Evolutionary conservation across 176 grass and related monocot genomes (phyloP).

Genomic region (Bromus sterilis): DNA sequence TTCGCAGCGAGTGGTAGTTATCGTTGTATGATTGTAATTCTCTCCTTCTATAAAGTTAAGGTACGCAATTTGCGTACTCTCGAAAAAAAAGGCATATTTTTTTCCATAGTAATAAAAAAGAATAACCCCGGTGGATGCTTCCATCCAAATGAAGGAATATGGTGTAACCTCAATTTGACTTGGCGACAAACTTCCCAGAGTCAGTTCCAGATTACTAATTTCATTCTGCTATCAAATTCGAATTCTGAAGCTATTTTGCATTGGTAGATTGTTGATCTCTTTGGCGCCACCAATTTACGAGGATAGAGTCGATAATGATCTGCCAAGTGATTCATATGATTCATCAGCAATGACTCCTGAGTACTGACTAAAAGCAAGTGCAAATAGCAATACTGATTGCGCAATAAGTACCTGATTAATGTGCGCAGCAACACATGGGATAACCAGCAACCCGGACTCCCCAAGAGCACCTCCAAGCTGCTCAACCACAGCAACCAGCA

Average conservation of each 20-base stretch:
- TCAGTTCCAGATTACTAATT: not conserved
- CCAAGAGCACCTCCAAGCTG: slow-evolving; percentile 72
- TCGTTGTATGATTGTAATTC: too few relatives aligned
- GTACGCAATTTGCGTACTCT: too few relatives aligned
- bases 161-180: not conserved
- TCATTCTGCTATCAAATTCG: not conserved
- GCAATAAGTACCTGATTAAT: slow-evolving; percentile 70
- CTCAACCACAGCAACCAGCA: slow-evolving; percentile 82
- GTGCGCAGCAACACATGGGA: slow-evolving; percentile 64
- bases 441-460: slow-evolving; percentile 65
- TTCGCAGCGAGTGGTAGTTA: too few relatives aligned
- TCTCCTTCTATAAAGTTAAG: too few relatives aligned
- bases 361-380: not conserved
- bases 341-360: slow-evolving; percentile 9
- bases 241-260: slow-evolving; percentile 36
- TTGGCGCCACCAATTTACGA: slow-evolving; percentile 72
- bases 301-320: slow-evolving; percentile 75
- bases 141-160: slow-evolving; percentile 4
- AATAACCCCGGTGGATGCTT: not conserved
- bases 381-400: not conserved
- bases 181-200: not conserved
- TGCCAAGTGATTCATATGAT: slow-evolving; percentile 20
- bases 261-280: slow-evolving; percentile 42
- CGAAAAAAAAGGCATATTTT: too few relatives aligned
- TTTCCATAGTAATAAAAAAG: too few relatives aligned